Evolutionary conservation across 345 rosid genomes (phyloP).

Genomic region (Raphanus raphanistrum): DNA sequence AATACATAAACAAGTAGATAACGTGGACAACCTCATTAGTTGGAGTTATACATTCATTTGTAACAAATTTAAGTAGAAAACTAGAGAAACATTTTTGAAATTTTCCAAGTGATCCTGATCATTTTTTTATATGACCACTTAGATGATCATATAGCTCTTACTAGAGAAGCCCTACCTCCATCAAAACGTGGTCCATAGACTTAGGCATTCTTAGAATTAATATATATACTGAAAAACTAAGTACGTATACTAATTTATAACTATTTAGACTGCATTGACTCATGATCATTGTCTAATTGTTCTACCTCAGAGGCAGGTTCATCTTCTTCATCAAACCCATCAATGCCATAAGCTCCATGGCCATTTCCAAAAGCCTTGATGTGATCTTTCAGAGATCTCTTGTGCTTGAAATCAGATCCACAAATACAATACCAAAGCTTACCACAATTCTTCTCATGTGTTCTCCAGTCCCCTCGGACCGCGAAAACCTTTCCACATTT

Average conservation of each 20-base stretch:
- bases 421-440: constrained; percentile 78
- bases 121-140: constrained; percentile 26
- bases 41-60: constrained; percentile 22
- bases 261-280: constrained; percentile 42
- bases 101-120: constrained; percentile 27
- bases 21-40: constrained; percentile 22
- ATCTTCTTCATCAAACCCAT: constrained; percentile 56
- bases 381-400: constrained; percentile 76
- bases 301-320: constrained; percentile 62
- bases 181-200: constrained; percentile 38
- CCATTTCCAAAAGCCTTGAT: constrained; percentile 72
- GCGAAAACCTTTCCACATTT: constrained; percentile 81
- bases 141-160: constrained; percentile 33
- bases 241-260: constrained; percentile 22
- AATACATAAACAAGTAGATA: constrained; percentile 21
- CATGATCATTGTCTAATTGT: constrained; percentile 42
- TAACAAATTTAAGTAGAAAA: constrained; percentile 18
- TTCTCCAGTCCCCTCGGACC: constrained; percentile 80
- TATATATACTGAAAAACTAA: constrained; percentile 29
- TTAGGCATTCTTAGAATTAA: constrained; percentile 15
- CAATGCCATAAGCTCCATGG: constrained; percentile 54
- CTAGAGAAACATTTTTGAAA: constrained; percentile 14
- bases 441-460: constrained; percentile 88
- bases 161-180: constrained; percentile 31
- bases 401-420: constrained; percentile 82